Evolutionary conservation across 2,329 filamentous ascomycete species (phyloP).

Genomic region (Penicillium vulpinum): DNA sequence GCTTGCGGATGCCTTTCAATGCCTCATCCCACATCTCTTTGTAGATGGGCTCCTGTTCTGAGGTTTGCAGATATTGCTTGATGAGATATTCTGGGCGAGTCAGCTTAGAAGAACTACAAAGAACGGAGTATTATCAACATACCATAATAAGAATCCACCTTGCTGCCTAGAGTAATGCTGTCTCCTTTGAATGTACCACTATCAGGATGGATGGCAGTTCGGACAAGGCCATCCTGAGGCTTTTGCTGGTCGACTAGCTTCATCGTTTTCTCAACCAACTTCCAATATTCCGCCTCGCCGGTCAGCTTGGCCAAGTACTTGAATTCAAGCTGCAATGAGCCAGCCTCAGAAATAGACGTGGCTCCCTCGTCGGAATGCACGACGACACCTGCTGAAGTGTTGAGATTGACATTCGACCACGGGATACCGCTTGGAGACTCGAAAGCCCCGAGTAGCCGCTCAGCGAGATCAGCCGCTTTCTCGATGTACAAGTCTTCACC

Average conservation of each 20-base stretch:
- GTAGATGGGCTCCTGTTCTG: slow-evolving; percentile 80
- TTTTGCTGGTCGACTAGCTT: slow-evolving; percentile 82
- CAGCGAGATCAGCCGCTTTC: slow-evolving; percentile 89
- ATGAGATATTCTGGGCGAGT: slow-evolving; percentile 75
- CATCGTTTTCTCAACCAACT: slow-evolving; percentile 88
- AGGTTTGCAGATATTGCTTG: slow-evolving; percentile 96
- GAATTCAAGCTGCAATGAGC: slow-evolving; percentile 90
- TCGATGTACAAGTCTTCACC: slow-evolving; percentile 94
- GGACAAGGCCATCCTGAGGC: slow-evolving; percentile 76
- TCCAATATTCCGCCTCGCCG: slow-evolving; percentile 90
- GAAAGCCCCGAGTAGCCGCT: slow-evolving; percentile 82
- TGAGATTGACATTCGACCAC: slow-evolving; percentile 85
- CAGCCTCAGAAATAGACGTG: slow-evolving; percentile 90
- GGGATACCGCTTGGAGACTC: slow-evolving; percentile 84
- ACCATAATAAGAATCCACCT: slow-evolving; percentile 93
- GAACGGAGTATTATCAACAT: slow-evolving; percentile 13
- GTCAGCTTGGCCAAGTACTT: slow-evolving; percentile 96
- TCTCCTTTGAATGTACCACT: slow-evolving; percentile 75
- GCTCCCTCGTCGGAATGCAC: slow-evolving; percentile 85
- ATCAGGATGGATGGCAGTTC: slow-evolving; percentile 83
- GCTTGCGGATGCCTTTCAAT: slow-evolving; percentile 80
- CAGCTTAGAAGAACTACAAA: slow-evolving; percentile 3
- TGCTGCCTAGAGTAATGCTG: slow-evolving; percentile 88
- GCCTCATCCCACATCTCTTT: slow-evolving; percentile 90
- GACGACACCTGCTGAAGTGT: slow-evolving; percentile 70